phyloP scores from a whole-genome alignment of 306 rosid genomes.

The Fagus crenata region DNA sequence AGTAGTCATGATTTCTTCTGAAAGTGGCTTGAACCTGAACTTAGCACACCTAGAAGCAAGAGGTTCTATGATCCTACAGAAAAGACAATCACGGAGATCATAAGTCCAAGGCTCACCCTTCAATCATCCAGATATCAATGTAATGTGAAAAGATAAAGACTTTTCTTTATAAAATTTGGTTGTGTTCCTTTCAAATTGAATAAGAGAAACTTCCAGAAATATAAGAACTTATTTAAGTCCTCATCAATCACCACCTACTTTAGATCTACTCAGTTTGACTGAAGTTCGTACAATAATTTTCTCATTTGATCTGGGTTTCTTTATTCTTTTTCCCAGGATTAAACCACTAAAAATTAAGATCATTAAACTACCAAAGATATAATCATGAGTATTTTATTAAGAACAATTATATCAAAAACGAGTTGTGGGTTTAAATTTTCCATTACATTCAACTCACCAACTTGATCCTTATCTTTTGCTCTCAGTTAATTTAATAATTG shows the following conservation, averaged over 20 bases:
- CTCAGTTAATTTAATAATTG: neutral
- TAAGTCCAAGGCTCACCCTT: conserved; percentile 12
- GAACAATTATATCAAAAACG: neutral
- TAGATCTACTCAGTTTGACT: neutral
- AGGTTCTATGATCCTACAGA: conserved; percentile 88
- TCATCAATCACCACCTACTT: too few relatives aligned
- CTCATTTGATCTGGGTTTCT: neutral
- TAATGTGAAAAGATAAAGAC: neutral
- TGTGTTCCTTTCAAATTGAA: conserved; percentile 4
- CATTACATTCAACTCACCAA: neutral
- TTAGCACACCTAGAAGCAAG: conserved; percentile 98
- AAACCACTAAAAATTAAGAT: neutral
- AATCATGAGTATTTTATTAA: neutral
- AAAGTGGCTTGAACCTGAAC: conserved; percentile 95
- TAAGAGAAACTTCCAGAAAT: neutral
- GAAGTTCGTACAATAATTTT: neutral
- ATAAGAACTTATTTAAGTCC: neutral
- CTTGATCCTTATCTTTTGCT: neutral
- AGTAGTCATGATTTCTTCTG: conserved; percentile 78
- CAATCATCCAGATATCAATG: conserved; percentile 11
- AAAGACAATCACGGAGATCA: conserved; percentile 16
- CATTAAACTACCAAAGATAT: neutral
- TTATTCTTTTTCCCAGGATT: conserved; percentile 2
- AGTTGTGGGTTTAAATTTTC: neutral
- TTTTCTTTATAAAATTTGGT: conserved; percentile 3